Evolutionary conservation across 495 filamentous ascomycete genomes (phyloP).

Genomic region (Aspergillus sclerotioniger): DNA sequence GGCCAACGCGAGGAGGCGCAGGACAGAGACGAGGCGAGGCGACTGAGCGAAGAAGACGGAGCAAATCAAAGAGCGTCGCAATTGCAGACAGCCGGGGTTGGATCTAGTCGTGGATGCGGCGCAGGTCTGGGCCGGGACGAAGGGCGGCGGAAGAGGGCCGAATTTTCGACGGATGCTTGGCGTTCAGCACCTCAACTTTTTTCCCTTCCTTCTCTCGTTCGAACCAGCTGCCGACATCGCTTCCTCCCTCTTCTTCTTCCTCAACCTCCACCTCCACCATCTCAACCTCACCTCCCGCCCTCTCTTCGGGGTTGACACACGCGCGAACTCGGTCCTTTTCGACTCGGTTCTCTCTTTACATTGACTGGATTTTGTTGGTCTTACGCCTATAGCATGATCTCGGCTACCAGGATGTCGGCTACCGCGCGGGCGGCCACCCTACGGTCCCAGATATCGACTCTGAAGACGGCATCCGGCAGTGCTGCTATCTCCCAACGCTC

Average conservation of each 20-base stretch:
- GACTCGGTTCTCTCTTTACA: constrained; percentile 11
- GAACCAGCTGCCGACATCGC: constrained; percentile 29
- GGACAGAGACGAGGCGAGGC: background rate
- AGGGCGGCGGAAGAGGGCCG: constrained; percentile 39
- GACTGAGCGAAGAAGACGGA: background rate
- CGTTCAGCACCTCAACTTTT: constrained; percentile 39
- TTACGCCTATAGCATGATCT: constrained; percentile 40
- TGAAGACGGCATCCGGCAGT: constrained; percentile 47
- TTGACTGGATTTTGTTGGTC: constrained; percentile 3
- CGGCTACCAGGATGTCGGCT: constrained; percentile 39
- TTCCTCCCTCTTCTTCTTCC: constrained; percentile 24
- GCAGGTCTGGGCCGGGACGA: constrained; percentile 31
- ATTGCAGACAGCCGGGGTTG: background rate
- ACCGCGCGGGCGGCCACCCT: constrained; percentile 43
- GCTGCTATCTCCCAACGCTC: constrained; percentile 60
- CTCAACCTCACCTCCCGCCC: background rate
- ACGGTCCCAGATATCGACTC: constrained; percentile 32
- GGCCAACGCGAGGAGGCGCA: constrained; percentile 9
- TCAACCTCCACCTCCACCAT: constrained; percentile 22
- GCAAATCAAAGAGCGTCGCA: background rate
- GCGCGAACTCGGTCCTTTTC: no score
- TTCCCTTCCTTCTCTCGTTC: constrained; percentile 35
- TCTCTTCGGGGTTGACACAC: no score
- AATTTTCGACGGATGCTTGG: constrained; percentile 49
- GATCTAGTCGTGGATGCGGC: constrained; percentile 3